A percentile compares a stretch with the other conserved stretches of the same genome.
These are phyloP conservation scores for Pseudogymnoascus sp. DNA, from an alignment of 2,329 filamentous ascomycete species.

Conservation along the genomic window DNA sequence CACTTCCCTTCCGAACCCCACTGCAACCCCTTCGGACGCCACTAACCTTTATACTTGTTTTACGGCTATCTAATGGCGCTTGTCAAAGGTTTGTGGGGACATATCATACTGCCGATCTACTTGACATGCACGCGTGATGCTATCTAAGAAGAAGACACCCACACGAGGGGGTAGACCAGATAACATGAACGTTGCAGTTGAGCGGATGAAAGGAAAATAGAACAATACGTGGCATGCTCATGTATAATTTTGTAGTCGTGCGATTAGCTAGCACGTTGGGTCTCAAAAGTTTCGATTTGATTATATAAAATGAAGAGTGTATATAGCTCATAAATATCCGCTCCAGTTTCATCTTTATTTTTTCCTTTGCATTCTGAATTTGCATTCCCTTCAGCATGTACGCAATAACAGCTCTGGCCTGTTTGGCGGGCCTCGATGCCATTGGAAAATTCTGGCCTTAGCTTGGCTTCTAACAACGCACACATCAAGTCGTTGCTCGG, in stretches of 20 bases:
- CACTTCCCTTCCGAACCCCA: background rate
- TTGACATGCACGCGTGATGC: conserved; percentile 1
- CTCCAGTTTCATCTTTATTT: conserved; percentile 4
- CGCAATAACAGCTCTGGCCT: conserved; percentile 21
- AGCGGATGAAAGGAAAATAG: background rate
- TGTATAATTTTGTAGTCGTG: background rate
- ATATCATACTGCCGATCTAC: background rate
- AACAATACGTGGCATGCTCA: background rate
- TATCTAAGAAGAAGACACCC: background rate
- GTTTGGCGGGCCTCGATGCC: conserved; percentile 25
- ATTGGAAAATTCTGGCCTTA: conserved; percentile 33
- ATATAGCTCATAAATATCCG: background rate
- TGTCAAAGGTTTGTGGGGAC: background rate
- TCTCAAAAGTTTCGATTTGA: background rate
- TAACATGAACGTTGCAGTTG: conserved; percentile 3
- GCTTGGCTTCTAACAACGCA: conserved; percentile 42
- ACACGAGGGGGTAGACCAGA: background rate
- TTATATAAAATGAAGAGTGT: background rate
- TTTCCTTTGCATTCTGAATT: background rate
- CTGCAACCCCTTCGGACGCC: background rate
- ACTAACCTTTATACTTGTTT: background rate
- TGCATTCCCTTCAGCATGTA: conserved; percentile 22
- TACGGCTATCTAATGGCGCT: background rate
- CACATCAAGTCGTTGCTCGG: too few species aligned
- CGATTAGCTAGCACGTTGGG: background rate